Evolutionary conservation across 1,284 basidiomycete genomes (phyloP).

Genomic region (Grifola frondosa): DNA sequence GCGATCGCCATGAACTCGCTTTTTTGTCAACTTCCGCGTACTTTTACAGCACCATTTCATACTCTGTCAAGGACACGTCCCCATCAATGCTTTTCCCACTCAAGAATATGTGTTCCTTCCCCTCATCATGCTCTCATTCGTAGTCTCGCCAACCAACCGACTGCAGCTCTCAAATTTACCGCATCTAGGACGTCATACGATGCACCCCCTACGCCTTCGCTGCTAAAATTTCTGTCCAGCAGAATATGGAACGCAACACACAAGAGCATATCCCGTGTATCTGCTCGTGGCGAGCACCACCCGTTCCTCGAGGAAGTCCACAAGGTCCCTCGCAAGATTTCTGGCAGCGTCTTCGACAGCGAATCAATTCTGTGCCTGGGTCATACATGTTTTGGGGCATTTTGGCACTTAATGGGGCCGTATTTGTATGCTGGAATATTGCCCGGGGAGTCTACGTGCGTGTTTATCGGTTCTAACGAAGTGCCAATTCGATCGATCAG

Average conservation of each 20-base stretch:
- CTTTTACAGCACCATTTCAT: not conserved
- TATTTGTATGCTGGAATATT: conserved; percentile 44
- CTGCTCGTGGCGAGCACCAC: conserved; percentile 6
- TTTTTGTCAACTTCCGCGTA: not conserved
- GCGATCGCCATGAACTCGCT: not conserved
- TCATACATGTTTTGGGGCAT: conserved; percentile 44
- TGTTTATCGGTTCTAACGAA: conserved; percentile 7
- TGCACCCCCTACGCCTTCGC: too few relatives aligned
- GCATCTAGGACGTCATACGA: not conserved
- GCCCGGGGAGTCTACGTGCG: conserved; percentile 40
- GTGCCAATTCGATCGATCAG: not conserved
- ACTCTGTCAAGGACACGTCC: not conserved
- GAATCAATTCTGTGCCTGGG: conserved; percentile 38
- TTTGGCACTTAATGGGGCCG: conserved; percentile 44
- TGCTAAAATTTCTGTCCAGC: conserved; percentile 19
- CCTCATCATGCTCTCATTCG: not conserved
- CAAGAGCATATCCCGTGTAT: conserved; percentile 11
- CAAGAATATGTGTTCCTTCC: not conserved
- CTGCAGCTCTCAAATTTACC: too few relatives aligned
- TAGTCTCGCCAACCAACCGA: not conserved
- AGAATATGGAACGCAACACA: conserved; percentile 25
- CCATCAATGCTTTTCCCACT: not conserved
- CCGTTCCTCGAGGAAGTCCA: conserved; percentile 9
- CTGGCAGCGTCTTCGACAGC: conserved; percentile 23
- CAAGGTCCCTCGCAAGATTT: conserved; percentile 19